phyloP scores from a whole-genome alignment of 805 yeast genomes.

The Candida broadrunensis region DNA sequence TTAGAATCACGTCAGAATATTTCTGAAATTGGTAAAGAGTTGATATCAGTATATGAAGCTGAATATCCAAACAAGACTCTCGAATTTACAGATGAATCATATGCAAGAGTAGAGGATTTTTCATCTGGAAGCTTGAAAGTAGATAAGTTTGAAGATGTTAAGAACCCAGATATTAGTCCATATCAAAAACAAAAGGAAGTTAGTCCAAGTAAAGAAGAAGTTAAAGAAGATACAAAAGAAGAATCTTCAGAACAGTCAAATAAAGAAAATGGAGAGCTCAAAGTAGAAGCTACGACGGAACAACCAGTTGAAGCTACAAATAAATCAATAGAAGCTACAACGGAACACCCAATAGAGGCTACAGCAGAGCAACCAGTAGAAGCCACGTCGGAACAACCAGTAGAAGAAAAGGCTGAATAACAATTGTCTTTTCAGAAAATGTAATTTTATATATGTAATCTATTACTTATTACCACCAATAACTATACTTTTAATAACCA shows the following conservation, averaged over 20 bases:
- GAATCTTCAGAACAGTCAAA: too few species aligned
- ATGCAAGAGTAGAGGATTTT: slow-evolving; percentile 5
- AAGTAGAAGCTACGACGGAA: not conserved
- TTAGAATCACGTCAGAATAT: slow-evolving; percentile 13
- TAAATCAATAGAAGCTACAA: not conserved
- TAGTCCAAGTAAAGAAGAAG: not conserved
- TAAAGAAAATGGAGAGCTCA: not conserved
- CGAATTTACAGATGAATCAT: slow-evolving; percentile 11
- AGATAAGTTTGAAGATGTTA: slow-evolving; percentile 21
- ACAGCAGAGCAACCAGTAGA: not conserved
- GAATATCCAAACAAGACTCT: slow-evolving; percentile 14
- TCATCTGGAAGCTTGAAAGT: slow-evolving; percentile 12
- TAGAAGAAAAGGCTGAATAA: not conserved
- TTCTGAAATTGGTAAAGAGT: slow-evolving; percentile 10
- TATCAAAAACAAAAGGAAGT: slow-evolving; percentile 6
- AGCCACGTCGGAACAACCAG: not conserved
- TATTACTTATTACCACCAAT: slow-evolving; percentile 31
- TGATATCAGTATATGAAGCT: slow-evolving; percentile 13
- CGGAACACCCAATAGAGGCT: not conserved
- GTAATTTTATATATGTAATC: not conserved
- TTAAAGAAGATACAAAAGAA: too few species aligned
- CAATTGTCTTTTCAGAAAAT: not conserved
- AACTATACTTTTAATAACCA: slow-evolving; percentile 59
- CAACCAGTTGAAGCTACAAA: too few species aligned
- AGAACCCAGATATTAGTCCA: slow-evolving; percentile 16